Conservation (phyloP, 768 basidiomycete genomes). For the Suillus tomentosus region DNA sequence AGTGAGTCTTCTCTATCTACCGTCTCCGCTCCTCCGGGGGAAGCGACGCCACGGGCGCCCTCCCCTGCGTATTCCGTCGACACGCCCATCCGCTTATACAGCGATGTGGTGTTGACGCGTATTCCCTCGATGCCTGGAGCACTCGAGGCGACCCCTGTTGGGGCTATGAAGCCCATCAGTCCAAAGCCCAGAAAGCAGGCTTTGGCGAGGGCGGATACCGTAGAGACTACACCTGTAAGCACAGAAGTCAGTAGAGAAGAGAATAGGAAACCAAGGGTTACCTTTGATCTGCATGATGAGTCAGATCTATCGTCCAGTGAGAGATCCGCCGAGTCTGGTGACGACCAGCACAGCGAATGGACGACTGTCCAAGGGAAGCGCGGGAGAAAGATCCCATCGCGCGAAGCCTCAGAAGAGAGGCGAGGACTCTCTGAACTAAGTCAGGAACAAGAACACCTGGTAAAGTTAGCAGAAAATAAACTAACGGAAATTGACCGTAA, state of each 20-base stretch:
- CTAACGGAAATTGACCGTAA: neutral
- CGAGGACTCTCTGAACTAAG: neutral
- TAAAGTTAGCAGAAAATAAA: neutral
- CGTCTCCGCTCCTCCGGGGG: neutral
- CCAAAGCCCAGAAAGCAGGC: too few relatives aligned
- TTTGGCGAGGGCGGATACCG: too few relatives aligned
- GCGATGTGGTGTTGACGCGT: constrained; percentile 1
- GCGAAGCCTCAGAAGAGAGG: neutral
- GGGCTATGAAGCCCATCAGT: too few relatives aligned
- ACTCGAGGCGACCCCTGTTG: neutral
- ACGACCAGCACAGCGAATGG: neutral
- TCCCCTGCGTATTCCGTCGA: neutral
- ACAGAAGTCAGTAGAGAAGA: too few relatives aligned
- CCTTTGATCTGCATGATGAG: neutral
- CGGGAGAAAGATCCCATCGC: neutral
- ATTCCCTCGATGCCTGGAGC: constrained; percentile 5
- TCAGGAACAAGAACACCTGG: neutral
- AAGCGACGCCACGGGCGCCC: neutral
- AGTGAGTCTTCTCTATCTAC: neutral
- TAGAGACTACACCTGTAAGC: too few relatives aligned
- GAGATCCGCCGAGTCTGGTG: neutral
- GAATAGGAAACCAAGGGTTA: neutral
- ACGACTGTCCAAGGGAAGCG: neutral
- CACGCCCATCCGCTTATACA: neutral
- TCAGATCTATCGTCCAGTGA: too few relatives aligned